Base-by-base conservation (phyloP, 352 stramenopile genomes). In the Globisporangium sylvaticum region DNA sequence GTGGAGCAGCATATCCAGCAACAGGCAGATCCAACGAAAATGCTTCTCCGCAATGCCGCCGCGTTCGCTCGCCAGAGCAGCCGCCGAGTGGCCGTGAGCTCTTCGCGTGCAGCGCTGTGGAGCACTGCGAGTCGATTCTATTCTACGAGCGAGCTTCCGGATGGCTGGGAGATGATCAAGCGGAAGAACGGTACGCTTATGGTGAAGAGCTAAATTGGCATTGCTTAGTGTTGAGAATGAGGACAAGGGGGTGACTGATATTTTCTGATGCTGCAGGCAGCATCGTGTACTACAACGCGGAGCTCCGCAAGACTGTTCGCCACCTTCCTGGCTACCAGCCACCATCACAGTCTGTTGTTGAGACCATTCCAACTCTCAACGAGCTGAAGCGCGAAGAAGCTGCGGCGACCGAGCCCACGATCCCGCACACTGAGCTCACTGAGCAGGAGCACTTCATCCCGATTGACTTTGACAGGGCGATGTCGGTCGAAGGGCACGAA, bases 391-490 rank as follows among this genome's bases (percentile, higher is more conserved):
- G n/a, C 7, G 62, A 76, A 50, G 55, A 61, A 48, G 55, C 31
- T 15, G 31, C 25, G 29, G n/a, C 59, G 1, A 58, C 25, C 12
- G 54, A 22, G 54, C 74, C 53, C 24, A 42, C 39, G 44, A 61
- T 65, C 9, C 59, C 68, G 2, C 73, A 80, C 42, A 61, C 70
- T 31, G 74, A 79, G 10, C 53, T 68, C 64, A 75, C 63, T 14
- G 82, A 93, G 52, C 79, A 87, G 22, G 79, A 89, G 58, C 71
- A 89, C 3, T 89, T 83, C 42, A 72, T 94, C 20, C 88, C 88
- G 0, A 94, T 96, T 44, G 78, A 96, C 66, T 96, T 96, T 67
- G 75, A 76, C 59, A 92, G 83, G 57, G 82, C 85, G 6, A 86
- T 91, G 66, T 77, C 67, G 10, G 86, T 97, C 44, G 87, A 95